phyloP scores from a whole-genome alignment of 805 yeast species.

The Ogataea chonburiensis region DNA sequence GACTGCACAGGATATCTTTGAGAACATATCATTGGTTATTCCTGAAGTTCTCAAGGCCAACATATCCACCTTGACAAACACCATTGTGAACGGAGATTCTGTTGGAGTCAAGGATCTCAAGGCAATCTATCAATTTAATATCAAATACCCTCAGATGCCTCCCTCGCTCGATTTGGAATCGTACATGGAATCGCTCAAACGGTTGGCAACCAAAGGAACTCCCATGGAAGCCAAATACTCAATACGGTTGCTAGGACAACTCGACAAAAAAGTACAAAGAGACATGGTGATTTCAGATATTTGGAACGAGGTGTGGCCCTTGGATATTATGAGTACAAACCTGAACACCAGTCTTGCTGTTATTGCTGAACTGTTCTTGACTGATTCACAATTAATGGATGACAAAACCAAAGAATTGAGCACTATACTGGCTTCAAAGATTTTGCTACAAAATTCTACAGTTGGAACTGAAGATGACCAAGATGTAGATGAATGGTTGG shows the following conservation, averaged over 20 bases:
- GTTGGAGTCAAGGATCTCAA: conserved; percentile 45
- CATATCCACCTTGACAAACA: conserved; percentile 45
- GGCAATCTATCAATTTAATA: conserved; percentile 58
- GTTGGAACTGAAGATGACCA: conserved; percentile 46
- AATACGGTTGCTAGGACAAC: conserved; percentile 52
- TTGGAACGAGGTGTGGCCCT: conserved; percentile 48
- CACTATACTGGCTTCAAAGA: conserved; percentile 55
- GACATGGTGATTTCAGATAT: conserved; percentile 41
- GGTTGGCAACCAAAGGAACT: conserved; percentile 50
- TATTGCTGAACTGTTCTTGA: conserved; percentile 55
- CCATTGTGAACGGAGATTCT: conserved; percentile 6
- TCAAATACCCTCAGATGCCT: conserved; percentile 44
- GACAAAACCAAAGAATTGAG: conserved; percentile 58
- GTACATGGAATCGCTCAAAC: conserved; percentile 45
- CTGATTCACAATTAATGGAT: conserved; percentile 46
- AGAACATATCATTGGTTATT: conserved; percentile 53
- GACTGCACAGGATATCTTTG: conserved; percentile 53
- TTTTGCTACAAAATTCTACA: conserved; percentile 52
- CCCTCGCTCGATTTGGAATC: conserved; percentile 37
- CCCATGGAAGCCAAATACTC: conserved; percentile 66
- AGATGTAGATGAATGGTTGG: conserved; percentile 46
- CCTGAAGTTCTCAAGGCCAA: conserved; percentile 69
- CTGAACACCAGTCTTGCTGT: conserved; percentile 59
- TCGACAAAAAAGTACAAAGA: conserved; percentile 34
- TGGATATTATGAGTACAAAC: conserved; percentile 37